Evolutionary conservation across 306 rosid genomes (phyloP).

Genomic region (Cucurbita pepo): DNA sequence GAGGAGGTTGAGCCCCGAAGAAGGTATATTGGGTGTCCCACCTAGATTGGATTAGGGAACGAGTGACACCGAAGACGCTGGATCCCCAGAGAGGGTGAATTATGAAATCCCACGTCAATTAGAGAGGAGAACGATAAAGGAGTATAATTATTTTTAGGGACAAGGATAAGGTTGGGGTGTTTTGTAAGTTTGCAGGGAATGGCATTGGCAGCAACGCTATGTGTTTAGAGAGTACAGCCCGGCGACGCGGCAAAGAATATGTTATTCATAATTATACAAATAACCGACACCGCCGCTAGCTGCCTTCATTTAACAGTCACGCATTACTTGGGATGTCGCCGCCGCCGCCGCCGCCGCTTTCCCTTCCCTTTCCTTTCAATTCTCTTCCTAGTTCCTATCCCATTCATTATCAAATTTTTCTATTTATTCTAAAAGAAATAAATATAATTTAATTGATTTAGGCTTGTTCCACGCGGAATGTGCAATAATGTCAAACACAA

Average conservation of each 20-base stretch:
- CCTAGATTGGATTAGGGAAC: fast-evolving
- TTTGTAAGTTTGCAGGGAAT: background rate
- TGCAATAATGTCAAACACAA: background rate
- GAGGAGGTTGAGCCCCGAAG: too few species aligned
- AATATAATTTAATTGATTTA: background rate
- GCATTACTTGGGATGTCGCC: background rate
- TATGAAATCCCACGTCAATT: too few species aligned
- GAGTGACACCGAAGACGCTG: too few species aligned
- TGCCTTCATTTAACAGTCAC: background rate
- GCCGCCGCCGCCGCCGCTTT: background rate
- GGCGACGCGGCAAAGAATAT: background rate
- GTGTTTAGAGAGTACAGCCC: background rate
- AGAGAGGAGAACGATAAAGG: too few species aligned
- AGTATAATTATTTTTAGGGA: too few species aligned
- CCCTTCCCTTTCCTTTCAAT: background rate
- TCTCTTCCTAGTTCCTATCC: background rate
- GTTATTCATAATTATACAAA: background rate
- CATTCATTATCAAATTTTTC: background rate
- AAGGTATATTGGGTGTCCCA: too few species aligned
- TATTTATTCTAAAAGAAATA: background rate
- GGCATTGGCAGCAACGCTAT: background rate
- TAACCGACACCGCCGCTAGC: slow-evolving; percentile 1
- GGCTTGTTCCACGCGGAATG: background rate
- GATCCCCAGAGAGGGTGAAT: too few species aligned
- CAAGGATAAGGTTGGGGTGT: background rate